A percentile compares a stretch with the other conserved stretches of the same genome.
These are phyloP conservation scores for Termitomyces sp. DNA, from an alignment of 768 basidiomycete species.

Conservation along the genomic window DNA sequence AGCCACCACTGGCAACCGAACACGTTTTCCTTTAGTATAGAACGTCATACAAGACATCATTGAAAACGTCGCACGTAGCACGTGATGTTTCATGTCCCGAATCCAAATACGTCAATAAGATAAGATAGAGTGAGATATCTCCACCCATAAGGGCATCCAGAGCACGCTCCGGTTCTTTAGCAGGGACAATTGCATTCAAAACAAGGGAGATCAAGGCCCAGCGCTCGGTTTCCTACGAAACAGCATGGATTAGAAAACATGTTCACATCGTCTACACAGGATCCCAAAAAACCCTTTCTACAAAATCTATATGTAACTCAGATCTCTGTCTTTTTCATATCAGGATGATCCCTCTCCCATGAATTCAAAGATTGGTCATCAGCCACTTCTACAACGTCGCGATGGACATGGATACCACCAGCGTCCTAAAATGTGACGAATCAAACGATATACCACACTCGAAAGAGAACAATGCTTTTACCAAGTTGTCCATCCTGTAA, in stretches of 20 bases:
- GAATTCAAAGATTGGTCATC: slow-evolving; percentile 16
- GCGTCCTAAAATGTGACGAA: slow-evolving; percentile 4
- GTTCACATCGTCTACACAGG: neutral
- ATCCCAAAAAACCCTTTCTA: neutral
- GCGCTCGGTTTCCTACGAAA: too few species aligned
- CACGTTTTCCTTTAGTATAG: neutral
- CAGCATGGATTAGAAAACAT: neutral
- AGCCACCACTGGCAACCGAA: neutral
- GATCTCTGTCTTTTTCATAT: slow-evolving; percentile 5
- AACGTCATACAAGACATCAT: neutral
- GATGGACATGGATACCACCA: slow-evolving; percentile 15
- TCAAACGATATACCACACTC: neutral
- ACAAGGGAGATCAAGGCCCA: too few species aligned
- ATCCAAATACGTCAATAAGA: too few species aligned
- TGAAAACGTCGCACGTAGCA: neutral
- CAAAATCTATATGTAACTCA: neutral
- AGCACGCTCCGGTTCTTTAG: too few species aligned
- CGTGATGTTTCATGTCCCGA: neutral
- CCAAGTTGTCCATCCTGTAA: slow-evolving; percentile 15
- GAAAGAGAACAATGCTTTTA: neutral
- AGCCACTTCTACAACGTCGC: slow-evolving; percentile 15
- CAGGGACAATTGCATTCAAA: too few species aligned
- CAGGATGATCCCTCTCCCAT: slow-evolving; percentile 11
- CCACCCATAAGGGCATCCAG: too few species aligned
- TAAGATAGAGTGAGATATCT: too few species aligned